Base-by-base conservation (phyloP, 1,139 yeast genomes). In the Taphrina confusa region DNA sequence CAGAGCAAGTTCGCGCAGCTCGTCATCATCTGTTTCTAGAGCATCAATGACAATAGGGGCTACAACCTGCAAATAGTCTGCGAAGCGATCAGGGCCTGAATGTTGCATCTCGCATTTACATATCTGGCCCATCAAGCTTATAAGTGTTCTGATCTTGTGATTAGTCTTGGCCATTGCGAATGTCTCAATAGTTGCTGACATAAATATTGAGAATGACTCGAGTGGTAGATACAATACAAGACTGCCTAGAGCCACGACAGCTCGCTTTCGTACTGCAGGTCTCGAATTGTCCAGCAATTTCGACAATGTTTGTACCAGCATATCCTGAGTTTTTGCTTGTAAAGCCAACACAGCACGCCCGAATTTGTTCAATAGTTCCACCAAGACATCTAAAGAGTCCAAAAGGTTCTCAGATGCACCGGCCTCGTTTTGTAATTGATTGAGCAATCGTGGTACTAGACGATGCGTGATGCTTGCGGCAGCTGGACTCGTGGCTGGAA, bases 361-460 rank as follows among this genome's bases (percentile, higher is more conserved):
- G 63, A 83, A 74, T 61, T 78, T 76, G 62, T 78, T 78, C 52
- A 84, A 73, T 42, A 85, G 68, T 66, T 85, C 90, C 28, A 79
- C 76, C 54, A 85, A 72, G 4, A 85, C 78, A 68, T 87, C 95
- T 66, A 85, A 78, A 37, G 80, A 75, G 66, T 86, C 92, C 4
- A 56, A 49, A 46, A 47, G 47, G 16, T 46, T 11, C 16, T 56
- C 60, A 3, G 55, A 31, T 11, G 20, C 36, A 11, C 42, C 31
- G 27, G 51, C 22, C 8, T 28, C 31, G 5, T 28, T 22, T 20
- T 39, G 39, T 3, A 56, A 36, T 27, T 56, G 55, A 3, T 68
- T 66, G 11, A 73, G 66, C 20, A 76, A 63, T 6, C 68, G 66
- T 3, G 74, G 75, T 18, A 74, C 68, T 14, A 79, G 65, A 2